Base-by-base conservation (phyloP, 225 moss, liverwort and hornwort species). In the Neckera pumila region DNA sequence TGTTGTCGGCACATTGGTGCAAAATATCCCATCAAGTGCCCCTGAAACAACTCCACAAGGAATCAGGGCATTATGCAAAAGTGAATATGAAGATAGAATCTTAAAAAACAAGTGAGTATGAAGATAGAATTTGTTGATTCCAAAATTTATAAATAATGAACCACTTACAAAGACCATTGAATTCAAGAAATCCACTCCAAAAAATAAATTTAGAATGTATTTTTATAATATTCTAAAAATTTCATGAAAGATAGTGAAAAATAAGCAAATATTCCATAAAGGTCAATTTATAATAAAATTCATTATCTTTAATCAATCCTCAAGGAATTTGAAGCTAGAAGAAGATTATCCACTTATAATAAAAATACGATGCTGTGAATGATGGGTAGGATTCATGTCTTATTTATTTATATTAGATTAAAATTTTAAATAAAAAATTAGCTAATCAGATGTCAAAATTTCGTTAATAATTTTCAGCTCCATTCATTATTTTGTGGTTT, bases 131-230 rank as follows among this genome's bases (percentile, higher is more conserved):
- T 71, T 42, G 9, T 71, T 71, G 15, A 26, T 71, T 42, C 2
- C 1, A 38, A 22, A 6, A 23, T 38, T 6, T 13, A 23, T 23
- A 36, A 38, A 22, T 69, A 69, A 23, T 38, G 13, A 4, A 69
- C 13, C 23, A 38, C 8, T 38, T 38, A 11, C 2, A 69, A 69
- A 67, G 38, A 67, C 4, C 12, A 67, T 2, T 67, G 12, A 7
- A n/a, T n/a, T 67, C 0, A n/a, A 20, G 1, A 20, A 10, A 64
- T 0, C 1, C 7, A 1, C 36, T 5, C 1, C 18, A 22, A 34
- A 22, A 34, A 64, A 64, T 11, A 47, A 7, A 17, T 12, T 6
- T 21, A 67, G 7, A n/a, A 19, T 21, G 21, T 22, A 21, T 21
- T 67, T 11, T n/a, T 11, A 21, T 21, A 11, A 67, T 21, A 11